Evolutionary conservation across 2,329 filamentous ascomycete genomes (phyloP).

Genomic region (Epichloe festucae): DNA sequence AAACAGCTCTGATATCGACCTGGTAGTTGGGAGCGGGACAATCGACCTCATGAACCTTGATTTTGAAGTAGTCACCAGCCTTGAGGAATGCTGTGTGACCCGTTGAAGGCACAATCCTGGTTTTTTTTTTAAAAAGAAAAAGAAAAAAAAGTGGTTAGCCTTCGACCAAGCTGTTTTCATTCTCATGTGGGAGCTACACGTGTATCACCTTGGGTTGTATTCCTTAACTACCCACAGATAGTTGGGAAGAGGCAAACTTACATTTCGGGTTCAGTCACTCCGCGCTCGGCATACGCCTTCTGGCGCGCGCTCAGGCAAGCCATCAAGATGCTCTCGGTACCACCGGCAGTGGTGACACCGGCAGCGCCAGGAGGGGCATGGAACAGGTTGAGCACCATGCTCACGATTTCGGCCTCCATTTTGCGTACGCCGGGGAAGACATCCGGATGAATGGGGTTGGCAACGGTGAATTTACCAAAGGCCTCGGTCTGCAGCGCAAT

Average conservation of each 20-base stretch:
- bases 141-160: not conserved
- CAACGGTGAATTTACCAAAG: constrained; percentile 85
- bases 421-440: constrained; percentile 96
- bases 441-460: constrained; percentile 95
- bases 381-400: constrained; percentile 86
- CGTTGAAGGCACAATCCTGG: constrained; percentile 82
- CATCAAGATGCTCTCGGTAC: constrained; percentile 95
- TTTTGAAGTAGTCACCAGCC: constrained; percentile 89
- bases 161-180: not conserved
- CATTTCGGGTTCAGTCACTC: constrained; percentile 91
- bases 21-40: constrained; percentile 80
- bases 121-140: not conserved
- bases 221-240: not conserved
- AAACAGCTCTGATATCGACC: constrained; percentile 65
- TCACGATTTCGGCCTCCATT: constrained; percentile 97
- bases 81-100: constrained; percentile 96
- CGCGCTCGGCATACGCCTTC: constrained; percentile 73
- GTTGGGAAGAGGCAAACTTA: constrained; percentile 26
- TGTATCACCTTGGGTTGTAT: not conserved
- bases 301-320: constrained; percentile 83
- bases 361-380: constrained; percentile 76
- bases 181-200: not conserved
- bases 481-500: constrained; percentile 81
- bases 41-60: constrained; percentile 79
- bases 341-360: constrained; percentile 82